Conservation (phyloP, 495 filamentous ascomycete genomes). For the Talaromyces thailandensis region DNA sequence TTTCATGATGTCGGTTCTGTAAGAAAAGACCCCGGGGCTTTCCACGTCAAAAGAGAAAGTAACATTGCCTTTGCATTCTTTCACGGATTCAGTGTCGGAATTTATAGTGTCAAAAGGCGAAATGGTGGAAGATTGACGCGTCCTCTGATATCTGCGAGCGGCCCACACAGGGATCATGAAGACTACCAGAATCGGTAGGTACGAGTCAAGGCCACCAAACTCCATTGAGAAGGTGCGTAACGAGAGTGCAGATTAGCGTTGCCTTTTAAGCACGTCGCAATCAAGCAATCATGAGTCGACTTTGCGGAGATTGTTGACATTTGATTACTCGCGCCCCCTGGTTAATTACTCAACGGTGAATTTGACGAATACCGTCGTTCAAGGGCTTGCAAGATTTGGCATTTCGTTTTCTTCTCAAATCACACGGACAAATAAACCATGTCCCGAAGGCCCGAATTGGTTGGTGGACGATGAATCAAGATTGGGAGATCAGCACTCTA, state of each 20-base stretch:
- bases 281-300: not conserved
- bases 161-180: not conserved
- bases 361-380: not conserved
- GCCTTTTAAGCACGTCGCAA: not conserved
- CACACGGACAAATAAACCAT: not conserved
- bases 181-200: not conserved
- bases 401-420: not conserved
- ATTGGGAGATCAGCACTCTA: not conserved
- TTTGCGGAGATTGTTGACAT: not conserved
- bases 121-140: not conserved
- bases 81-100: not conserved
- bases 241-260: not conserved
- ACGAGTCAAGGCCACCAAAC: not conserved
- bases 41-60: not conserved
- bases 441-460: not conserved
- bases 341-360: not conserved
- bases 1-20: not conserved
- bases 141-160: not conserved
- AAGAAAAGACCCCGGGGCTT: not conserved
- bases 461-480: not conserved
- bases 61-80: not conserved
- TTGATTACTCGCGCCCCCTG: not conserved
- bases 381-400: not conserved
- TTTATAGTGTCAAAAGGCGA: not conserved
- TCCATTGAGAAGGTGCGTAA: conserved; percentile 1